Percentiles rank a stretch among this genome's conserved stretches.
Conservation (phyloP, 2,329 filamentous ascomycete genomes). For the Phaeomoniella chlamydospora region DNA sequence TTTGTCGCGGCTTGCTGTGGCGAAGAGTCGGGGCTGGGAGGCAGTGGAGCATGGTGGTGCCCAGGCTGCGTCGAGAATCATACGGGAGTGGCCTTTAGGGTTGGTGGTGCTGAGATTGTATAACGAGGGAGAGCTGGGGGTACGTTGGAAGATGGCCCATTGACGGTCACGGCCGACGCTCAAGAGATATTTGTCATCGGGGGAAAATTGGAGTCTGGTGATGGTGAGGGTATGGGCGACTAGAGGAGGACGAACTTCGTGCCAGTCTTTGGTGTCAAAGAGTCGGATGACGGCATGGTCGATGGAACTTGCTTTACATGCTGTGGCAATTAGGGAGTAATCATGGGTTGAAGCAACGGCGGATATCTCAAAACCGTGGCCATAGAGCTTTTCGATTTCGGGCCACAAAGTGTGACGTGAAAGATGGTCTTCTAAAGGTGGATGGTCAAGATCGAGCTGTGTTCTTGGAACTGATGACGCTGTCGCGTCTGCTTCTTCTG, state of each 20-base stretch:
- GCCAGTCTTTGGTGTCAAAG: constrained; percentile 78
- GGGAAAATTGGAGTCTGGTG: constrained; percentile 66
- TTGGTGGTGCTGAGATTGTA: constrained; percentile 53
- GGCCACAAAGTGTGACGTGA: constrained; percentile 89
- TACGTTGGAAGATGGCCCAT: constrained; percentile 66
- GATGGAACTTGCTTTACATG: constrained; percentile 80
- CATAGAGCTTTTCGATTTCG: constrained; percentile 91
- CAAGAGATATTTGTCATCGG: constrained; percentile 58
- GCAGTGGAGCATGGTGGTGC: constrained; percentile 42
- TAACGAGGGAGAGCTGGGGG: constrained; percentile 16
- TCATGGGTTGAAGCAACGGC: constrained; percentile 67
- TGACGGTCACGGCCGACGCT: constrained; percentile 86
- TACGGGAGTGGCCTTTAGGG: constrained; percentile 74
- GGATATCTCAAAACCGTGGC: constrained; percentile 93
- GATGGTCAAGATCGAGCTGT: constrained; percentile 48
- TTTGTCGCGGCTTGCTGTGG: constrained; percentile 85
- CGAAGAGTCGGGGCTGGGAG: constrained; percentile 42
- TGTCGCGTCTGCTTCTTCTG: constrained; percentile 33
- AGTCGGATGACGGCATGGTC: constrained; percentile 90
- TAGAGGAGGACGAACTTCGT: constrained; percentile 70
- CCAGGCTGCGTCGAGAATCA: constrained; percentile 87
- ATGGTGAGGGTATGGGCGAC: constrained; percentile 78
- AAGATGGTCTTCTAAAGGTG: constrained; percentile 80
- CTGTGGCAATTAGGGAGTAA: constrained; percentile 66
- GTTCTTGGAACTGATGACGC: constrained; percentile 27